A percentile compares a stretch with the other conserved stretches of the same genome.
Evolutionary conservation across 805 yeast species (phyloP).

Genomic region (Vanderwaltozyma verrucispora): DNA sequence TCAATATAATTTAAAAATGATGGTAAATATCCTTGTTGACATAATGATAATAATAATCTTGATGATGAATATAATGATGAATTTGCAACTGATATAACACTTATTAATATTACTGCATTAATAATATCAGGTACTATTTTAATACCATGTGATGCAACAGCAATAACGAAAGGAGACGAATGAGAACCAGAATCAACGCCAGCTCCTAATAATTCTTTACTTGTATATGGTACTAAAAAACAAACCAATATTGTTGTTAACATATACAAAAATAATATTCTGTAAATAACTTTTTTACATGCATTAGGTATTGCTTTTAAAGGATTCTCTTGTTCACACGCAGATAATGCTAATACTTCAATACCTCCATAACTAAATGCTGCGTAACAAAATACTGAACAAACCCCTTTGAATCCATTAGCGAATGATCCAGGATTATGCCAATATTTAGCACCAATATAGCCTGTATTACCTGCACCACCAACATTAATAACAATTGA

Average conservation of each 20-base stretch:
- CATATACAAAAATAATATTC: slow-evolving; percentile 50
- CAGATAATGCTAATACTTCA: slow-evolving; percentile 57
- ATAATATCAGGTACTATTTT: slow-evolving; percentile 36
- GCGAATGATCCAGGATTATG: slow-evolving; percentile 44
- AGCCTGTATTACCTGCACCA: slow-evolving; percentile 37
- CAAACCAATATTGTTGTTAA: slow-evolving; percentile 46
- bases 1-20: slow-evolving; percentile 37
- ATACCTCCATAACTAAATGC: slow-evolving; percentile 66
- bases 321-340: slow-evolving; percentile 49
- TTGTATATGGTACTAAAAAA: slow-evolving; percentile 61
- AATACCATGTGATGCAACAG: slow-evolving; percentile 37
- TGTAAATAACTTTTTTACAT: slow-evolving; percentile 44
- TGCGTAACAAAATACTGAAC: slow-evolving; percentile 56
- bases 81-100: slow-evolving; percentile 53
- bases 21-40: slow-evolving; percentile 45
- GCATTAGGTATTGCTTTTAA: slow-evolving; percentile 52
- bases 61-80: slow-evolving; percentile 52
- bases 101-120: slow-evolving; percentile 48
- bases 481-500: slow-evolving; percentile 38
- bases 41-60: slow-evolving; percentile 43
- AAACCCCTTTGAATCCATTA: slow-evolving; percentile 49
- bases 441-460: slow-evolving; percentile 38
- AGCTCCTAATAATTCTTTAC: slow-evolving; percentile 36
- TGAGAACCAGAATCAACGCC: slow-evolving; percentile 34
- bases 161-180: slow-evolving; percentile 45